phyloP scores from a whole-genome alignment of 192 early-diverging fungal genomes.

The Entomortierella lignicola region DNA sequence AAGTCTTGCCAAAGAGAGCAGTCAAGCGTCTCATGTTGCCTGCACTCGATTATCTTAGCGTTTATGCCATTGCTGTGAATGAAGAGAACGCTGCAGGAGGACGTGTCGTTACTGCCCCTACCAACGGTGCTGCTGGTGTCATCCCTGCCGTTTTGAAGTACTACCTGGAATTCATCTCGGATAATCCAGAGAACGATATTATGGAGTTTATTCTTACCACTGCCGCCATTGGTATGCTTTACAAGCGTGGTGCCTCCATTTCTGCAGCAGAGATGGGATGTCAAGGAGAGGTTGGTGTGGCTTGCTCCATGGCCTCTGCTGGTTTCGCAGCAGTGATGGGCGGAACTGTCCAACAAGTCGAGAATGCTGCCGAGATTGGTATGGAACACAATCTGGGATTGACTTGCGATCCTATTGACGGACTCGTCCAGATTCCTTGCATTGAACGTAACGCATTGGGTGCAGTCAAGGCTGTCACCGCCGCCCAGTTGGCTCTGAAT shows the following conservation, averaged over 20 bases:
- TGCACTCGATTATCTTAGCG: constrained; percentile 90
- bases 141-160: constrained; percentile 96
- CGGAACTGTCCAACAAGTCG: constrained; percentile 87
- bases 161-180: constrained; percentile 95
- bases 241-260: constrained; percentile 94
- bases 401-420: constrained; percentile 91
- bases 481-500: constrained; percentile 94
- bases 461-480: constrained; percentile 95
- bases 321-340: constrained; percentile 98
- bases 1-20: constrained; percentile 56
- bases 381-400: constrained; percentile 91
- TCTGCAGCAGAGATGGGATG: constrained; percentile 98
- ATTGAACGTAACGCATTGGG: constrained; percentile 96
- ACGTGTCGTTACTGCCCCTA: constrained; percentile 93
- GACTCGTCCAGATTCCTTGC: constrained; percentile 95
- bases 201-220: constrained; percentile 94
- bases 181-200: constrained; percentile 83
- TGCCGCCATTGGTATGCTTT: constrained; percentile 96
- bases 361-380: constrained; percentile 97
- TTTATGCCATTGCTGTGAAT: constrained; percentile 97
- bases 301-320: constrained; percentile 96
- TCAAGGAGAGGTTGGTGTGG: constrained; percentile 97
- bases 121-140: constrained; percentile 94
- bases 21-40: constrained; percentile 75
- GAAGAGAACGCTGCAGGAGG: constrained; percentile 90